Evolutionary conservation across 179 eudicot genomes (phyloP).

Genomic region (Silene coronaria): DNA sequence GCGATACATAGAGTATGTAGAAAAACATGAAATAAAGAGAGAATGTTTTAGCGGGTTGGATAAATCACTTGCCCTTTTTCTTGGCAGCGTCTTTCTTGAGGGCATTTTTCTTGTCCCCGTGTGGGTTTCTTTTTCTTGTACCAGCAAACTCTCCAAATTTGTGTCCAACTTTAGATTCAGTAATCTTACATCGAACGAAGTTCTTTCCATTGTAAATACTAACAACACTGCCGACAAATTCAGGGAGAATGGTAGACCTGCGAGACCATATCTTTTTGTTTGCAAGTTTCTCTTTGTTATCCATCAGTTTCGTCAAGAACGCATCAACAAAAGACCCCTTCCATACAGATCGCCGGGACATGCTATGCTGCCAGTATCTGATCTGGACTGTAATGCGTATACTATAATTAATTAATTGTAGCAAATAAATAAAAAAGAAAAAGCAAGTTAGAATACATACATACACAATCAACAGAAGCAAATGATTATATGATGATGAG

Average conservation of each 20-base stretch:
- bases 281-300: slow-evolving; percentile 27
- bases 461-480: no score
- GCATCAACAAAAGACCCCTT: slow-evolving; percentile 44
- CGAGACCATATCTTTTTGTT: slow-evolving; percentile 51
- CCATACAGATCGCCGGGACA: slow-evolving; percentile 40
- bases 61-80: slow-evolving; percentile 35
- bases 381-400: no score
- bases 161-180: slow-evolving; percentile 51
- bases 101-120: no score
- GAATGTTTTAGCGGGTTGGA: no score
- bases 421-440: no score
- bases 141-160: slow-evolving; percentile 56
- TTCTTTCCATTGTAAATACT: slow-evolving; percentile 43
- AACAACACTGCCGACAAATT: slow-evolving; percentile 34
- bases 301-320: slow-evolving; percentile 37
- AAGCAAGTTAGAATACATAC: no score
- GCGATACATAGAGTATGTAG: neutral
- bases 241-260: slow-evolving; percentile 46
- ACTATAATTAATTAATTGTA: no score
- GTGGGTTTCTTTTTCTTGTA: slow-evolving; percentile 43
- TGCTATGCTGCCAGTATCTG: no score
- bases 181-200: slow-evolving; percentile 40
- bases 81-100: slow-evolving; percentile 23
- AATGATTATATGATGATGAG: no score
- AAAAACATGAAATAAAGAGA: neutral